These are phyloP conservation scores for Berkeleyomyces basicola DNA, from an alignment of 2,329 filamentous ascomycete species.

Conservation along the genomic window DNA sequence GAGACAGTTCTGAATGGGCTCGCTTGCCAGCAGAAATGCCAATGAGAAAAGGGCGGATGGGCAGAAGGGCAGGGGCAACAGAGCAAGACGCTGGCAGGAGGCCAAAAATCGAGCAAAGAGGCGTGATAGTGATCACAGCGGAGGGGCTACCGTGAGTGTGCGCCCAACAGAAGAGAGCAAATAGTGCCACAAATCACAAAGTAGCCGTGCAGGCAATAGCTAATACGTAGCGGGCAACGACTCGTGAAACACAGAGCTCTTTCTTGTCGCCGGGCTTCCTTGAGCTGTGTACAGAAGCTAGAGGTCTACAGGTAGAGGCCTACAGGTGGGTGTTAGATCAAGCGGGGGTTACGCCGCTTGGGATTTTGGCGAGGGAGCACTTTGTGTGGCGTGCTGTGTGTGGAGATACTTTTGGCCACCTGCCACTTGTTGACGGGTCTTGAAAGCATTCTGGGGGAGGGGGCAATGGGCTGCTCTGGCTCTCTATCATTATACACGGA, in stretches of 20 bases:
- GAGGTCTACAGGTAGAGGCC: not conserved
- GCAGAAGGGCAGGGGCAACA: not conserved
- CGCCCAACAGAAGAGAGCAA: too few relatives aligned
- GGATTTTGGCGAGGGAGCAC: not conserved
- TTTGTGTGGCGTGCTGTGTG: not conserved
- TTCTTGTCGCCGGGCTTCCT: not conserved
- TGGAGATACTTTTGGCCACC: not conserved
- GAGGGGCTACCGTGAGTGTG: too few relatives aligned
- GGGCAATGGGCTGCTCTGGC: too few relatives aligned
- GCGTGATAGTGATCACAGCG: not conserved
- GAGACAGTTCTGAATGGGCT: not conserved
- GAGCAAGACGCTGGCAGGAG: not conserved
- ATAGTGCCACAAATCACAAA: too few relatives aligned
- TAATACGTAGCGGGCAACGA: too few relatives aligned
- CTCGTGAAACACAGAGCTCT: too few relatives aligned
- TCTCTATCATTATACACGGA: too few relatives aligned
- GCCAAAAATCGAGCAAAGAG: not conserved
- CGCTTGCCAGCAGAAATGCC: not conserved
- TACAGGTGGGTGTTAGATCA: not conserved
- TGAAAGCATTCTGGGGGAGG: too few relatives aligned
- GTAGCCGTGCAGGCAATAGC: too few relatives aligned
- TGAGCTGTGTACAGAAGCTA: not conserved
- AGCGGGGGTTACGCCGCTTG: not conserved
- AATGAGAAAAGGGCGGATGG: not conserved
- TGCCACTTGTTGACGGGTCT: too few relatives aligned